These are phyloP conservation scores for Pyricularia grisea DNA, from an alignment of 2,329 filamentous ascomycete genomes.

Conservation along the genomic window DNA sequence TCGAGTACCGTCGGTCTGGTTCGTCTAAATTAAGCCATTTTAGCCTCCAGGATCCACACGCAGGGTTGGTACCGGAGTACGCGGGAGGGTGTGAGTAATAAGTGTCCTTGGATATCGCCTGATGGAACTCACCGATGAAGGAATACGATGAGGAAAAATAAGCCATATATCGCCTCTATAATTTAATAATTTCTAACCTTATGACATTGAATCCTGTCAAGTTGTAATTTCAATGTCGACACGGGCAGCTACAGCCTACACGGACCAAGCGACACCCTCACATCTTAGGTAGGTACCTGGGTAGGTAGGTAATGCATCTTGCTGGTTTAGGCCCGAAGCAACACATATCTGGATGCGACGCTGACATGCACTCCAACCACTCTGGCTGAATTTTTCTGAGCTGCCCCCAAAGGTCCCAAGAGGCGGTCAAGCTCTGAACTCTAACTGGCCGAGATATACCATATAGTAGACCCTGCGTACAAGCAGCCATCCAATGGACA, in stretches of 20 bases:
- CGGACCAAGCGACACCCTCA: too few species aligned
- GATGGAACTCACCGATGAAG: not conserved
- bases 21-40: not conserved
- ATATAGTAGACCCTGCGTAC: not conserved
- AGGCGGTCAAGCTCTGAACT: not conserved
- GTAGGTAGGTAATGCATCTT: too few species aligned
- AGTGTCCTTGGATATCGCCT: too few species aligned
- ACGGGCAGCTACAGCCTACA: too few species aligned
- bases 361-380: not conserved
- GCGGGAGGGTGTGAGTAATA: not conserved
- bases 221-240: too few species aligned
- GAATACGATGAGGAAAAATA: not conserved
- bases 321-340: too few species aligned
- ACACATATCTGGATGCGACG: not conserved
- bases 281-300: too few species aligned
- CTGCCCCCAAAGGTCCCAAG: not conserved
- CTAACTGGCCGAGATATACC: not conserved
- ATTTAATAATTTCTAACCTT: too few species aligned
- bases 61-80: not conserved
- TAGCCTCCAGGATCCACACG: not conserved
- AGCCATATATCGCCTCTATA: too few species aligned
- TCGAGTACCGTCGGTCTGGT: not conserved
- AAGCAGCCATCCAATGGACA: not conserved
- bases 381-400: too few species aligned
- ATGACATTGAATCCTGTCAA: too few species aligned